A percentile compares a stretch with the other conserved stretches of the same genome.
Evolutionary conservation across 2,329 filamentous ascomycete genomes (phyloP).

Genomic region (Colletotrichum tabaci): DNA sequence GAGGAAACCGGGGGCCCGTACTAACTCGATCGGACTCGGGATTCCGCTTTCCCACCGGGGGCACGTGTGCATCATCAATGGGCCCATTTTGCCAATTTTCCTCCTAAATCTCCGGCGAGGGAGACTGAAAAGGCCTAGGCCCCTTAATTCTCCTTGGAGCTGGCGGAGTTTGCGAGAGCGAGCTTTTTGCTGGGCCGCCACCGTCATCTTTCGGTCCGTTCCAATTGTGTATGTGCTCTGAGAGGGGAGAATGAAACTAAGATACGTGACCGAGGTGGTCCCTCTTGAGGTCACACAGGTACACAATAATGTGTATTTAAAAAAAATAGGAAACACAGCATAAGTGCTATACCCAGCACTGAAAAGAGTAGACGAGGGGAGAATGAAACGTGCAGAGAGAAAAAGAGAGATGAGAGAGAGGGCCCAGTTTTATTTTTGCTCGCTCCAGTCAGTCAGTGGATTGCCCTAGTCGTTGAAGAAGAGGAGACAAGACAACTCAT

Average conservation of each 20-base stretch:
- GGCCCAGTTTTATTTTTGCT: too few species aligned
- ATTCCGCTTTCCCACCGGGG: slow-evolving; percentile 24
- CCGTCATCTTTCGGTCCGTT: not conserved
- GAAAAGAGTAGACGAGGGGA: too few species aligned
- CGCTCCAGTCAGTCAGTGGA: too few species aligned
- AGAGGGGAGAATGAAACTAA: not conserved
- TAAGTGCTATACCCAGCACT: too few species aligned
- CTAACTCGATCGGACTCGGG: slow-evolving; percentile 25
- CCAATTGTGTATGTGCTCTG: not conserved
- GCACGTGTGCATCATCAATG: slow-evolving; percentile 14
- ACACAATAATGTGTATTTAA: too few species aligned
- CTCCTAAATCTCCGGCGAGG: slow-evolving; percentile 7
- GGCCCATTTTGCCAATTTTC: slow-evolving; percentile 25
- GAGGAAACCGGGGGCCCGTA: not conserved
- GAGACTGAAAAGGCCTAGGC: slow-evolving; percentile 15
- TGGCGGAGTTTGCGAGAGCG: not conserved
- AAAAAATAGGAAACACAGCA: too few species aligned
- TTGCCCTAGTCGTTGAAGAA: not conserved
- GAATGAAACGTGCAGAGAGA: too few species aligned
- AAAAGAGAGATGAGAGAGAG: too few species aligned
- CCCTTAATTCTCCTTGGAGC: slow-evolving; percentile 12
- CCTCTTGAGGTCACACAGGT: too few species aligned
- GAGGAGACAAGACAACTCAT: not conserved
- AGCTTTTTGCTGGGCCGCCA: not conserved
- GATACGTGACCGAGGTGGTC: not conserved